These are phyloP conservation scores for Xanthoconium separans DNA, from an alignment of 1,284 basidiomycete genomes.

Conservation along the genomic window DNA sequence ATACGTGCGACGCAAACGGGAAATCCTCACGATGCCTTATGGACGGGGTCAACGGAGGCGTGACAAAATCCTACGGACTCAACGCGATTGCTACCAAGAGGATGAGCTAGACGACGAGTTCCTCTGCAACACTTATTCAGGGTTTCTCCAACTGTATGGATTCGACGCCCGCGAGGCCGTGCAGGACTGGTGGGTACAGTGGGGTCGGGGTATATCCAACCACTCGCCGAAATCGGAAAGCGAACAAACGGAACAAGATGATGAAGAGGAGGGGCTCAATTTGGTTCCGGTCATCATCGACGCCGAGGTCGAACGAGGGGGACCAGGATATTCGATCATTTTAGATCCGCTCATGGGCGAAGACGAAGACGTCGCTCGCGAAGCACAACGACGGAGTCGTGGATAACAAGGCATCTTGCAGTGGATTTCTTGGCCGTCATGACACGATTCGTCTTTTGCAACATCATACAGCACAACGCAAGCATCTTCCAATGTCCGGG, in stretches of 20 bases:
- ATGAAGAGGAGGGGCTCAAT: neutral
- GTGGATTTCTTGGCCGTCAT: neutral
- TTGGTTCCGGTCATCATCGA: constrained; percentile 10
- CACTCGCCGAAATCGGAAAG: neutral
- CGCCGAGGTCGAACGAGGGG: constrained; percentile 12
- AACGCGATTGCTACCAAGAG: constrained; percentile 27
- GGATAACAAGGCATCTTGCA: neutral
- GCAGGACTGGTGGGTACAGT: constrained; percentile 52
- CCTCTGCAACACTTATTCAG: constrained; percentile 39
- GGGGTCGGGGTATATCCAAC: constrained; percentile 34
- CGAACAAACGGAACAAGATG: neutral
- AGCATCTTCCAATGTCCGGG: neutral
- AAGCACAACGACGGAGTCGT: constrained; percentile 3
- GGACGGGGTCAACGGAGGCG: constrained; percentile 42
- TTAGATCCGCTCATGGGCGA: constrained; percentile 17
- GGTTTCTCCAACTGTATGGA: constrained; percentile 39
- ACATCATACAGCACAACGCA: neutral
- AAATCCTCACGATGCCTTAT: constrained; percentile 37
- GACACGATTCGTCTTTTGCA: neutral
- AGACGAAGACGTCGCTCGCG: constrained; percentile 7
- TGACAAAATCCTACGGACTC: constrained; percentile 38
- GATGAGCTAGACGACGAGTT: constrained; percentile 39
- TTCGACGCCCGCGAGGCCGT: constrained; percentile 43
- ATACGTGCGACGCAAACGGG: constrained; percentile 42
- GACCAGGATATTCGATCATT: constrained; percentile 2